Conservation (phyloP, 108 stramenopile genomes). For the Aureococcus anophagefferens region DNA sequence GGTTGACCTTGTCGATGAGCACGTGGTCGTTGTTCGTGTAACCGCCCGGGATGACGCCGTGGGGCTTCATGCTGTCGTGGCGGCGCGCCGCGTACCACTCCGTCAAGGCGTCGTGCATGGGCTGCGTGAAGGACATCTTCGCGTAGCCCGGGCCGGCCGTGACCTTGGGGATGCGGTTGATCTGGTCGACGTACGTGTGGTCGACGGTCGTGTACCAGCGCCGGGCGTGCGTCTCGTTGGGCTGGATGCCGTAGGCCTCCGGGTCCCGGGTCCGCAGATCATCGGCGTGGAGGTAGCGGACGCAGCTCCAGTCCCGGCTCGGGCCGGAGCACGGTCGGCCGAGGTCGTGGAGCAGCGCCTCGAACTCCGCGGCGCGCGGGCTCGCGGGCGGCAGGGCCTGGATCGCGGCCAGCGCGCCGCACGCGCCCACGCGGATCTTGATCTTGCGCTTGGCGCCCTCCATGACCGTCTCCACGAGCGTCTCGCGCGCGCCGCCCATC, state of each 20-base stretch:
- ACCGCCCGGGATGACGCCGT: background rate
- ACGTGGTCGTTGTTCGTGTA: conserved; percentile 1
- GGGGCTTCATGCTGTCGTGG: background rate
- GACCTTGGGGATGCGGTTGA: background rate
- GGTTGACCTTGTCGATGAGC: background rate
- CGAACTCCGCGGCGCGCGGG: background rate
- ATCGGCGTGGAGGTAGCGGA: background rate
- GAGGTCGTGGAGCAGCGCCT: background rate
- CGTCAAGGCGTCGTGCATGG: background rate
- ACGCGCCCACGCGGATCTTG: background rate
- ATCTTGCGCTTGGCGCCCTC: background rate
- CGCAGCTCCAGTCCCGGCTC: background rate
- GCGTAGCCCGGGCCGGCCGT: background rate
- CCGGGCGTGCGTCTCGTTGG: background rate
- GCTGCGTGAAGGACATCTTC: background rate
- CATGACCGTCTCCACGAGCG: background rate
- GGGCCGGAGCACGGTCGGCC: background rate
- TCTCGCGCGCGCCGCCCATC: background rate
- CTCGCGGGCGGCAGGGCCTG: background rate
- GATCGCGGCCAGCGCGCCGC: background rate
- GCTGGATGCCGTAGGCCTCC: background rate
- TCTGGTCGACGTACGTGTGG: background rate
- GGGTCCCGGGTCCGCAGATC: background rate
- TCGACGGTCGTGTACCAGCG: background rate
- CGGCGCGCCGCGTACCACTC: background rate